Base-by-base conservation (phyloP, 306 rosid genomes). In the Medicago arabica region DNA sequence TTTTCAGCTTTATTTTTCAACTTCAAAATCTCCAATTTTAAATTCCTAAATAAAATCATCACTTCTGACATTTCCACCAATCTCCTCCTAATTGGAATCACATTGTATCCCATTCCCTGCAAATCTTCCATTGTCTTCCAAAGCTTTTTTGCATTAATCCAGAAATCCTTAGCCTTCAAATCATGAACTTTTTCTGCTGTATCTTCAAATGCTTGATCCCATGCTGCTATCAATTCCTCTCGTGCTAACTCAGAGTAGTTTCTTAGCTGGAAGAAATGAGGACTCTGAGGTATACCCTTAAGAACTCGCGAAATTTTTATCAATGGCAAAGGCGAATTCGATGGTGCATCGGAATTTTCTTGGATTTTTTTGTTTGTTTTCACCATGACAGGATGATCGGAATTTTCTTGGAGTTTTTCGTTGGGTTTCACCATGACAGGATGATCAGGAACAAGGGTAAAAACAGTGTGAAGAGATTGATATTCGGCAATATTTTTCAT, bases 51-150 rank as follows among this genome's bases (percentile, higher is more conserved):
- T 50, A 18, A 50, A 71, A 3, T 6, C 67, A 61, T 61, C 61
- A 60, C 61, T 34, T 75, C 68, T 4, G 28, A 18, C 38, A 60
- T 47, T 41, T 50, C 84, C 67, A 75, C 65, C 70, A 75, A 50
- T 21, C 80, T 69, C 23, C 51, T 71, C 28, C 84, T 69, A 5
- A 69, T 63, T 36, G 38, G 71, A 75, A 75, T 0, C 66, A 80
- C 84, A 16, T 67, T 80, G 41, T 68, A 81, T n/a, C 77, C 84
- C 34, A 81, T 61, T 9, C 67, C 40, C 12, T 81, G 80, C 69
- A 81, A 71, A 3, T 75, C 84, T 76, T 25, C 80, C 76, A 41
- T 39, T 17, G 68, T 57, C 80, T 69, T 61, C 72, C 77, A 75
- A 44, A 75, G 46, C 53, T 69, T 7, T 1, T 36, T 8, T 9